A percentile compares a stretch with the other conserved stretches of the same genome.
phyloP scores from a whole-genome alignment of 352 stramenopile genomes.

The Phytophthora ramorum region DNA sequence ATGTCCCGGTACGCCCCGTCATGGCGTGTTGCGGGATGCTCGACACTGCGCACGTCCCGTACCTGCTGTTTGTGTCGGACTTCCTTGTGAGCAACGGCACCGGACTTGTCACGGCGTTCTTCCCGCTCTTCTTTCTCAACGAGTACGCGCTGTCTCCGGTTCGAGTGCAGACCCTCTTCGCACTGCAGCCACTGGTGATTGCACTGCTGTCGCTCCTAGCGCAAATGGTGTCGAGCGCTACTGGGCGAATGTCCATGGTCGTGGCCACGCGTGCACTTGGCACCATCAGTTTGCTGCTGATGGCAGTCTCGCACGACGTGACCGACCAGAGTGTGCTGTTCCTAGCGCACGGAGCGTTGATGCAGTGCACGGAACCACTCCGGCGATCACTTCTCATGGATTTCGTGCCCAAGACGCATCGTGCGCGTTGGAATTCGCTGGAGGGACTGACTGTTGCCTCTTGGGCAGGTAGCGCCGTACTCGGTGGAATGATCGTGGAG shows the following conservation, averaged over 20 bases:
- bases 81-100: slow-evolving; percentile 76
- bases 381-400: slow-evolving; percentile 81
- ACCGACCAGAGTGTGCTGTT: slow-evolving; percentile 57
- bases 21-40: slow-evolving; percentile 44
- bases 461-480: slow-evolving; percentile 69
- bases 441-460: slow-evolving; percentile 69
- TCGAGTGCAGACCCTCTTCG: slow-evolving; percentile 62
- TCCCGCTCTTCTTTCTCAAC: slow-evolving; percentile 71
- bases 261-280: slow-evolving; percentile 49
- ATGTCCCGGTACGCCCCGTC: not conserved
- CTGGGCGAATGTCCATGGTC: slow-evolving; percentile 65
- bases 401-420: slow-evolving; percentile 64
- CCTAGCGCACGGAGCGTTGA: slow-evolving; percentile 56
- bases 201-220: slow-evolving; percentile 50
- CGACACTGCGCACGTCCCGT: slow-evolving; percentile 56
- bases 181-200: slow-evolving; percentile 57
- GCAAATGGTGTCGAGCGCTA: slow-evolving; percentile 45
- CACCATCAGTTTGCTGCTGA: slow-evolving; percentile 52
- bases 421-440: slow-evolving; percentile 76
- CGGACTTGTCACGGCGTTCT: slow-evolving; percentile 64
- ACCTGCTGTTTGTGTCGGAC: slow-evolving; percentile 67
- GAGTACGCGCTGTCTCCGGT: slow-evolving; percentile 66
- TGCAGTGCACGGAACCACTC: slow-evolving; percentile 69
- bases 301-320: slow-evolving; percentile 44
- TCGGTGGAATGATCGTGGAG: slow-evolving; percentile 70